These are phyloP conservation scores for Eucalyptus melliodora DNA, from an alignment of 345 rosid genomes.

Conservation along the genomic window DNA sequence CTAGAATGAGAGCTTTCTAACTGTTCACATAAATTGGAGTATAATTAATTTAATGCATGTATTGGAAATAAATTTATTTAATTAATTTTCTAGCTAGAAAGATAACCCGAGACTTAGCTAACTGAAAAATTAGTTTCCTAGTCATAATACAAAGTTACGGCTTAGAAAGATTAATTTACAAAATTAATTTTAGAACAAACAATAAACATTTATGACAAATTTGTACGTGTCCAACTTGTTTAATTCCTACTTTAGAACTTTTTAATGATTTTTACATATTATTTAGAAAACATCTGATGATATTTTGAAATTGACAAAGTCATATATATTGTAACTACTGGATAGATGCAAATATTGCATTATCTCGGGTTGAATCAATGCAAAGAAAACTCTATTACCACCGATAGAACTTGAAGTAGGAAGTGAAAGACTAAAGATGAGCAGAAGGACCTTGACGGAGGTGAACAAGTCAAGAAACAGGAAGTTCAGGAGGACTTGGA, in stretches of 20 bases:
- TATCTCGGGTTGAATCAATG: neutral
- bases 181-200: neutral
- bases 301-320: neutral
- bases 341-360: neutral
- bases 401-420: neutral
- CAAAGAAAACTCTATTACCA: neutral
- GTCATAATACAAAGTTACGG: neutral
- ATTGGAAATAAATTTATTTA: neutral
- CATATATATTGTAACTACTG: no score
- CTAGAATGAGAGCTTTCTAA: neutral
- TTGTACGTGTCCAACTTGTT: neutral
- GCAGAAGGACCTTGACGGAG: neutral
- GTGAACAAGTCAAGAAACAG: neutral
- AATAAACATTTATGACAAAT: neutral
- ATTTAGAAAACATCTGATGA: no score
- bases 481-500: neutral
- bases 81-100: neutral
- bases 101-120: neutral
- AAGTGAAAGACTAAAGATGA: neutral
- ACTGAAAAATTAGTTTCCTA: neutral
- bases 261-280: neutral
- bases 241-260: neutral
- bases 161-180: neutral
- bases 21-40: neutral
- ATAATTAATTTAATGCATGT: neutral